Conservation (phyloP, 208 protist genomes). For the Angomonas deanei region DNA sequence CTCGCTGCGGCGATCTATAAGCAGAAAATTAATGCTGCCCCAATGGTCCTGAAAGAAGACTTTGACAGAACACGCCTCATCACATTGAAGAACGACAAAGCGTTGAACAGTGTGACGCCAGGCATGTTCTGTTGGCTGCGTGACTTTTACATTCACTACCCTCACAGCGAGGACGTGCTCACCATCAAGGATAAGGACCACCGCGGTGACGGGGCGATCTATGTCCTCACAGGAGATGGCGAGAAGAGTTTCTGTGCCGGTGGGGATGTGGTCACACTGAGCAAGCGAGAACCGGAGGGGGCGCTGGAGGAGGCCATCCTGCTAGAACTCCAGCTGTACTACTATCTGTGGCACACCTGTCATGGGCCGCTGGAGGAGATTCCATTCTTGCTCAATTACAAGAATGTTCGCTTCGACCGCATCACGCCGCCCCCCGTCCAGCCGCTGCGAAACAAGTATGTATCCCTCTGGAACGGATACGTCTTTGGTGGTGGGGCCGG, state of each 20-base stretch:
- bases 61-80: background rate
- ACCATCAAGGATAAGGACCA: background rate
- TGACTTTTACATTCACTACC: slow-evolving; percentile 25
- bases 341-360: slow-evolving; percentile 26
- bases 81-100: background rate
- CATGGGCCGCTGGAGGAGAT: background rate
- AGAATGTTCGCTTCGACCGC: background rate
- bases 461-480: slow-evolving; percentile 79
- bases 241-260: slow-evolving; percentile 83
- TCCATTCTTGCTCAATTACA: background rate
- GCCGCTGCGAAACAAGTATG: slow-evolving; percentile 36
- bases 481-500: slow-evolving; percentile 81
- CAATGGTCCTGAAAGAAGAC: background rate
- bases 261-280: slow-evolving; percentile 62
- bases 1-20: background rate
- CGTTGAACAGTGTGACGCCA: background rate
- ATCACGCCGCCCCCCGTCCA: background rate
- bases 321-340: slow-evolving; percentile 63
- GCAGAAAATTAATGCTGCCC: background rate
- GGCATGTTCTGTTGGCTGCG: slow-evolving; percentile 12
- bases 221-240: slow-evolving; percentile 57
- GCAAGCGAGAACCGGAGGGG: slow-evolving; percentile 17
- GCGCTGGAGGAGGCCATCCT: slow-evolving; percentile 48
- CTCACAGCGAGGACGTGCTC: slow-evolving; percentile 13
- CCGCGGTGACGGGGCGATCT: slow-evolving; percentile 10